A percentile compares a stretch with the other conserved stretches of the same genome.
phyloP scores from a whole-genome alignment of 2,329 filamentous ascomycete genomes.

The Alternaria dauci region DNA sequence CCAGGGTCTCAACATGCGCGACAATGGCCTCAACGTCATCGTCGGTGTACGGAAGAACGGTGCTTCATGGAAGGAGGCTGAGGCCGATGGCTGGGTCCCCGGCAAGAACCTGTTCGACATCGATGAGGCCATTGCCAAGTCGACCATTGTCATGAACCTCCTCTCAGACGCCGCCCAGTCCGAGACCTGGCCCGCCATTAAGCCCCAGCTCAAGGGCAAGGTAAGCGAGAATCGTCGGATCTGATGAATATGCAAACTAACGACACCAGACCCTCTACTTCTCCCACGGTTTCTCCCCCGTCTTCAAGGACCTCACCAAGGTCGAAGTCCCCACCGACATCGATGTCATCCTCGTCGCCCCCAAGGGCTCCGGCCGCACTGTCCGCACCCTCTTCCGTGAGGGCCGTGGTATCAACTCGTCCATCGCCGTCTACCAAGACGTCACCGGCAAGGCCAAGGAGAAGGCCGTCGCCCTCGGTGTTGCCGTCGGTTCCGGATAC shows the following conservation, averaged over 20 bases:
- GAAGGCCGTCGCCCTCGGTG: slow-evolving; percentile 95
- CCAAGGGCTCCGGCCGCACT: slow-evolving; percentile 98
- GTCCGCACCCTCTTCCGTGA: slow-evolving; percentile 99
- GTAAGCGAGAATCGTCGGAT: slow-evolving; percentile 57
- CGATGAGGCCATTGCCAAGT: slow-evolving; percentile 91
- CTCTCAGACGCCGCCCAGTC: slow-evolving; percentile 97
- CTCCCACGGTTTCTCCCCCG: slow-evolving; percentile 99
- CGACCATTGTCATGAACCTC: slow-evolving; percentile 98
- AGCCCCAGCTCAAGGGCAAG: slow-evolving; percentile 99
- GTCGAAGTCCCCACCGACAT: slow-evolving; percentile 95
- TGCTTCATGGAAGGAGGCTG: slow-evolving; percentile 96
- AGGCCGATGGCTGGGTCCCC: slow-evolving; percentile 96
- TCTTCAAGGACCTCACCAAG: slow-evolving; percentile 99
- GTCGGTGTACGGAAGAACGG: slow-evolving; percentile 98
- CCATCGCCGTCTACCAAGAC: slow-evolving; percentile 97
- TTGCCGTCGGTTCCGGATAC: slow-evolving; percentile 96
- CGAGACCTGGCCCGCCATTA: slow-evolving; percentile 98
- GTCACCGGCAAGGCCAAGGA: slow-evolving; percentile 98
- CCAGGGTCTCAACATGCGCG: slow-evolving; percentile 98
- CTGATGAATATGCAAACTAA: slow-evolving; percentile 28
- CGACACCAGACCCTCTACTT: slow-evolving; percentile 89
- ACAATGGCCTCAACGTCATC: slow-evolving; percentile 99
- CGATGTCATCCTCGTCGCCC: slow-evolving; percentile 98
- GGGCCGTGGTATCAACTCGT: slow-evolving; percentile 99
- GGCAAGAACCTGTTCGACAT: slow-evolving; percentile 99